A percentile compares a stretch with the other conserved stretches of the same genome.
These are phyloP conservation scores for Penicillium digitatum DNA, from an alignment of 2,329 filamentous ascomycete genomes.

Conservation along the genomic window DNA sequence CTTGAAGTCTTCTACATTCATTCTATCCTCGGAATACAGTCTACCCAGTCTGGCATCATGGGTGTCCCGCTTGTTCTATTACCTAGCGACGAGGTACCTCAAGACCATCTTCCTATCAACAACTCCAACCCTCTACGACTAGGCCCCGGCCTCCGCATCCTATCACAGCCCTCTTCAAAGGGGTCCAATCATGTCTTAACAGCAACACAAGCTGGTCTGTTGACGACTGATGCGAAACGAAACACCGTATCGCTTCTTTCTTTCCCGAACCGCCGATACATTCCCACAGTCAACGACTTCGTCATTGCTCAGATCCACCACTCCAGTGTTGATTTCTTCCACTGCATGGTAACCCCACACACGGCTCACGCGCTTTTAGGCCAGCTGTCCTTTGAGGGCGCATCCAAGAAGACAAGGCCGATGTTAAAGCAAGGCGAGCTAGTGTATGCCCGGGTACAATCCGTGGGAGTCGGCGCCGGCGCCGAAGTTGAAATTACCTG, in stretches of 20 bases:
- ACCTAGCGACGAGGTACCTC: constrained; percentile 72
- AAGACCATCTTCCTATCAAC: constrained; percentile 61
- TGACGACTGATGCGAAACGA: constrained; percentile 40
- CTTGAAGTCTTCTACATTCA: neutral
- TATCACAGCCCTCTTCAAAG: constrained; percentile 66
- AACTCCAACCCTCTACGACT: constrained; percentile 69
- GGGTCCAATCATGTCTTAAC: constrained; percentile 46
- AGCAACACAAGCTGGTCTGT: constrained; percentile 35
- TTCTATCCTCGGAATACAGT: neutral
- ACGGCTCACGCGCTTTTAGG: constrained; percentile 66
- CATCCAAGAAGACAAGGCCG: constrained; percentile 86
- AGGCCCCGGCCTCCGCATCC: constrained; percentile 77
- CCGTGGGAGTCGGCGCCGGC: constrained; percentile 73
- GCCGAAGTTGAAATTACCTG: constrained; percentile 90
- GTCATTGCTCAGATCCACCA: constrained; percentile 83
- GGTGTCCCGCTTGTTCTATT: constrained; percentile 64
- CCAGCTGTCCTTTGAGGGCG: constrained; percentile 87
- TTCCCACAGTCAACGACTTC: constrained; percentile 74
- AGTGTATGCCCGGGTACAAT: constrained; percentile 80
- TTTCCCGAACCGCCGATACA: constrained; percentile 59
- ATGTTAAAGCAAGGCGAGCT: constrained; percentile 69
- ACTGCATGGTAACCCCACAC: constrained; percentile 67
- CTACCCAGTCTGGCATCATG: constrained; percentile 44
- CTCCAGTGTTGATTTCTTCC: constrained; percentile 71
- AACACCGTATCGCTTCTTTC: constrained; percentile 37